Base-by-base conservation (phyloP, 306 rosid species). In the Albizia julibrissin region DNA sequence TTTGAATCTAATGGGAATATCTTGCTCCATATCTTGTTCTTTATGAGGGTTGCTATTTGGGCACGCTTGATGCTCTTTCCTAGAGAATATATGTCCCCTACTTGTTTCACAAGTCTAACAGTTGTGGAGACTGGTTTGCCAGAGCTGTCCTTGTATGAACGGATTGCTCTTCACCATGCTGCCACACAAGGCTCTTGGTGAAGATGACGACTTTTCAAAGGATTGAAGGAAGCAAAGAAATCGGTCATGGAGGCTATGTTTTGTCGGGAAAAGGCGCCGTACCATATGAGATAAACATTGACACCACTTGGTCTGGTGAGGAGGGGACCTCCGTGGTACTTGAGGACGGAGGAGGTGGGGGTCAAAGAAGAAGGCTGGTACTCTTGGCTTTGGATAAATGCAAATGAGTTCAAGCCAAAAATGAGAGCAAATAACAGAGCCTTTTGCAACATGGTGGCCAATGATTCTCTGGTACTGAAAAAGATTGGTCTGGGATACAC, bases 281-380 rank as follows among this genome's bases (percentile, higher is more conserved):
- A 85, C 85, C 85, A 77, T 39, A 81, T 6, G 52, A 85, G 85
- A 64, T 72, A 85, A 67, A 81, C 65, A 22, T 81, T 80, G 73
- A 76, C 31, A 47, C 58, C 22, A 6, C 49, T 75, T 40, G 87
- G 46, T 27, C 58, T 66, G 46, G 82, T 72, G 10, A 81, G 76
- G 75, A 85, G 79, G 27, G 88, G 83, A 8, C 85, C 88, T 72
- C 85, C 85, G n/a, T 85, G 88, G 80, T 85, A 77, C 62, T 33
- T 81, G 73, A 78, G 56, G n/a, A 42, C 42, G 66, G 56, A n/a
- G 52, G 70, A 14, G 42, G 40, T 49, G 34, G 81, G 12, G 75
- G 77, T 13, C 27, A 66, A 47, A 75, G 79, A 34, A 31, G 66
- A 68, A 66, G 59, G 47, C 9, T 80, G 78, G 61, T 7, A 8